A percentile compares a stretch with the other conserved stretches of the same genome.
These are phyloP conservation scores for Dactylonectria macrodidyma DNA, from an alignment of 2,329 filamentous ascomycete species.

Conservation along the genomic window DNA sequence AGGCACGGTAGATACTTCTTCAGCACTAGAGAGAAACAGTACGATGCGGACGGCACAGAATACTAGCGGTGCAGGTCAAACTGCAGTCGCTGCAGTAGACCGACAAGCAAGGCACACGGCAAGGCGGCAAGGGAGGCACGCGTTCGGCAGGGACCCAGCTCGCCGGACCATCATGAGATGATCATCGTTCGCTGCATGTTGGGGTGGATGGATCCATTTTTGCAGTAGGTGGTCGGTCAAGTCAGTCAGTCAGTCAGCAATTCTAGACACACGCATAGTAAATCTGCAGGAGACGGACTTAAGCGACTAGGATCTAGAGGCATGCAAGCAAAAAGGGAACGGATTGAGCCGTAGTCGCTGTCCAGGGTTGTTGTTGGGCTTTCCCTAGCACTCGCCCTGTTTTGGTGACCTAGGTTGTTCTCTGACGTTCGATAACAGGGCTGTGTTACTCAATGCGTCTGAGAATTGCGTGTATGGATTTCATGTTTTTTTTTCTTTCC, in stretches of 20 bases:
- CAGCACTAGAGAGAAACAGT: not conserved
- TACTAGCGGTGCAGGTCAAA: conserved; percentile 8
- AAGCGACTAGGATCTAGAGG: not conserved
- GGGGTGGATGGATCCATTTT: conserved; percentile 26
- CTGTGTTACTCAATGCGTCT: not conserved
- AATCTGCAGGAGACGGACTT: conserved; percentile 24
- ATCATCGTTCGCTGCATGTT: conserved; percentile 45
- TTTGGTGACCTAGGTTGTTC: not conserved
- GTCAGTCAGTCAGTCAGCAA: conserved; percentile 12
- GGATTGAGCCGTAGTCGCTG: not conserved
- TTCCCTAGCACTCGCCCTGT: too few species aligned
- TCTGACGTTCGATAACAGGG: not conserved
- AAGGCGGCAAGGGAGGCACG: conserved; percentile 31
- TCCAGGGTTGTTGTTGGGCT: not conserved
- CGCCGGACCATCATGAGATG: conserved; percentile 46
- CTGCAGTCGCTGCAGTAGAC: conserved; percentile 14
- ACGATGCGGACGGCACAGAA: conserved; percentile 9
- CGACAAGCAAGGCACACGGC: conserved; percentile 17
- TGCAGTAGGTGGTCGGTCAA: not conserved
- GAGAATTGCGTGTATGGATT: not conserved
- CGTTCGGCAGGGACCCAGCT: conserved; percentile 35
- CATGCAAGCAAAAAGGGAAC: conserved; percentile 1
- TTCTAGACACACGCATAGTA: not conserved
- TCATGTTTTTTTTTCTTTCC: not conserved
- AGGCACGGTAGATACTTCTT: not conserved